These are phyloP conservation scores for Penicillium coprophilum DNA, from an alignment of 495 filamentous ascomycete genomes.

Conservation along the genomic window DNA sequence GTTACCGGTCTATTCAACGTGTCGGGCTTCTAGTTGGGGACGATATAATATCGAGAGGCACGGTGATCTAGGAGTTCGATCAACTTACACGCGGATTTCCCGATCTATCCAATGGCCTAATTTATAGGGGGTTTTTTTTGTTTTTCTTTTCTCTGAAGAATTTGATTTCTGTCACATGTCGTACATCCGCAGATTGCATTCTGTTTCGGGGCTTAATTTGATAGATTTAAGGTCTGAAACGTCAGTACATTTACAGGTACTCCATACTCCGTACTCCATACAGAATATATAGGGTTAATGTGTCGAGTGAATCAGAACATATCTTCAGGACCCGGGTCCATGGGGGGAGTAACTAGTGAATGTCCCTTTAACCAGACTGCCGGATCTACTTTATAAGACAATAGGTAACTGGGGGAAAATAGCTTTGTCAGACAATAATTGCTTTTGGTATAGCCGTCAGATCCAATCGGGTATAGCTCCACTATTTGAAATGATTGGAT, in stretches of 20 bases:
- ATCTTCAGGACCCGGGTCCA: too few species aligned
- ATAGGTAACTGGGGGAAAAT: too few species aligned
- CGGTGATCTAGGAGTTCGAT: neutral
- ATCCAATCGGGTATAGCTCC: too few species aligned
- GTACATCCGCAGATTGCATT: neutral
- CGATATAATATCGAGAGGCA: neutral
- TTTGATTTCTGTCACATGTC: neutral
- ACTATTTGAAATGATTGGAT: too few species aligned
- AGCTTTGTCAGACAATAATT: neutral
- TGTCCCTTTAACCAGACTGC: too few species aligned
- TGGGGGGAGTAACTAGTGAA: too few species aligned
- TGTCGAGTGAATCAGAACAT: too few species aligned
- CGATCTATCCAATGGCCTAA: neutral
- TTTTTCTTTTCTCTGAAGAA: neutral
- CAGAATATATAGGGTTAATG: too few species aligned
- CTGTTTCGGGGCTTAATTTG: neutral
- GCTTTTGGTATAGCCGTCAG: neutral
- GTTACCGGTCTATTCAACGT: conserved; percentile 11
- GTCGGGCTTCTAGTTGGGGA: conserved; percentile 4
- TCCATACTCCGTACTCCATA: too few species aligned
- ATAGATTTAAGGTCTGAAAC: neutral
- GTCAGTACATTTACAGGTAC: too few species aligned
- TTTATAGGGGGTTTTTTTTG: neutral
- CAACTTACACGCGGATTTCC: neutral
- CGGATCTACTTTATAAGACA: too few species aligned